A percentile compares a stretch with the other conserved stretches of the same genome.
Evolutionary conservation across 139 green algal genomes (phyloP).

Genomic region (Trebouxia sp.): DNA sequence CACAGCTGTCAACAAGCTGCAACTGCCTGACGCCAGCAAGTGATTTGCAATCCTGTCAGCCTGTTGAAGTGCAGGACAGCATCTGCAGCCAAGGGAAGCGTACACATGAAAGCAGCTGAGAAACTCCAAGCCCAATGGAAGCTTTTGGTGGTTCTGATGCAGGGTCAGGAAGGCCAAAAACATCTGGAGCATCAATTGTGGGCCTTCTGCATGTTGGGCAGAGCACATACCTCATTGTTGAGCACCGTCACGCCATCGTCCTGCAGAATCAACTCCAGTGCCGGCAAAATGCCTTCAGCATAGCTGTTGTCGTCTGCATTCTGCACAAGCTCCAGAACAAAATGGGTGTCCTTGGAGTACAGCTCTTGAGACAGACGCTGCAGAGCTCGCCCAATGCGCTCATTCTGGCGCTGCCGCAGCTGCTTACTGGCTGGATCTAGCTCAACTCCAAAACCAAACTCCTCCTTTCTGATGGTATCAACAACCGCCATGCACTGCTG

Average conservation of each 20-base stretch:
- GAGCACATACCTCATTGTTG: constrained; percentile 26
- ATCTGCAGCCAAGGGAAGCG: no score
- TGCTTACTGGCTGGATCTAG: constrained; percentile 12
- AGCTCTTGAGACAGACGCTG: constrained; percentile 30
- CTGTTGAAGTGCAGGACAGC: no score
- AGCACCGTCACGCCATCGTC: constrained; percentile 16
- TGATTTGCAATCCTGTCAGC: no score
- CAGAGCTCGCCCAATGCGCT: constrained; percentile 25
- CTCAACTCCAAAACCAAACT: constrained; percentile 19
- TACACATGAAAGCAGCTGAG: no score
- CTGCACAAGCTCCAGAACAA: constrained; percentile 31
- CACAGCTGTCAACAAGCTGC: no score
- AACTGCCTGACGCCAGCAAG: no score
- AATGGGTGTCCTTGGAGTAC: constrained; percentile 22
- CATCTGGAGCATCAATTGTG: not conserved
- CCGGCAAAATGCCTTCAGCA: not conserved
- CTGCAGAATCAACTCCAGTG: constrained; percentile 18
- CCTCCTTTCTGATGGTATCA: not conserved
- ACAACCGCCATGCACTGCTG: not conserved
- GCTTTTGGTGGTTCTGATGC: no score
- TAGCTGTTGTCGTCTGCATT: constrained; percentile 30
- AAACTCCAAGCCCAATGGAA: no score
- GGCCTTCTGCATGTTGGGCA: not conserved
- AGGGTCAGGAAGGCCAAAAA: not conserved
- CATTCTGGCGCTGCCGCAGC: constrained; percentile 16